Conservation (phyloP, 2,329 filamentous ascomycete genomes). For the Grosmannia penicillata region DNA sequence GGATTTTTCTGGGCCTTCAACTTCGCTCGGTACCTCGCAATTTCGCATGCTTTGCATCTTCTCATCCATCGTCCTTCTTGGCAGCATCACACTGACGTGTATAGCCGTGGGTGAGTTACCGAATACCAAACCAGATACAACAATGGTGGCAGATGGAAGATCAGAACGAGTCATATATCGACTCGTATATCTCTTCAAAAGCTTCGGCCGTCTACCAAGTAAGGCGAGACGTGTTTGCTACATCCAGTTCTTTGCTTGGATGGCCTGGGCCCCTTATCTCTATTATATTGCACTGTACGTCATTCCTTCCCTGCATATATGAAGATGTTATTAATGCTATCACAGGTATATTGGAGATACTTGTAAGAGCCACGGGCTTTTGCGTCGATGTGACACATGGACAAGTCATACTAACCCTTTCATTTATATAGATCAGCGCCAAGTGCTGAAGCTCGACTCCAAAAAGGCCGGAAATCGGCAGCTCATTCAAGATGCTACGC, state of each 20-base stretch:
- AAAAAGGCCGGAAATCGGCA: too few species aligned
- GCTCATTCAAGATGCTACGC: neutral
- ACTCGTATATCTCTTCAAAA: neutral
- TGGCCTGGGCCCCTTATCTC: neutral
- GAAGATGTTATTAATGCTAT: too few species aligned
- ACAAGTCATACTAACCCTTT: too few species aligned
- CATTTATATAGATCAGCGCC: too few species aligned
- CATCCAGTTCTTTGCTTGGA: neutral
- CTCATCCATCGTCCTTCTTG: neutral
- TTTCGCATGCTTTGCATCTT: neutral
- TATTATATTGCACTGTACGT: neutral
- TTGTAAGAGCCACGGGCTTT: too few species aligned
- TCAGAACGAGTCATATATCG: neutral
- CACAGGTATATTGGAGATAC: too few species aligned
- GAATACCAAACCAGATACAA: neutral
- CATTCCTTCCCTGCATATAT: neutral
- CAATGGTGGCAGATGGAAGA: too few species aligned
- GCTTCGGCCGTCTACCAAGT: neutral
- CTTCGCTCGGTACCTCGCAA: neutral
- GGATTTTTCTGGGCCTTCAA: neutral
- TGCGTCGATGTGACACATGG: too few species aligned
- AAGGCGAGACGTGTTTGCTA: neutral
- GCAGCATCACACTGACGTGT: neutral
- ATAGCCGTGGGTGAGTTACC: neutral
- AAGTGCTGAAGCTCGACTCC: too few species aligned